These are phyloP conservation scores for Clarkia xantiana DNA, from an alignment of 345 rosid genomes.

Conservation along the genomic window DNA sequence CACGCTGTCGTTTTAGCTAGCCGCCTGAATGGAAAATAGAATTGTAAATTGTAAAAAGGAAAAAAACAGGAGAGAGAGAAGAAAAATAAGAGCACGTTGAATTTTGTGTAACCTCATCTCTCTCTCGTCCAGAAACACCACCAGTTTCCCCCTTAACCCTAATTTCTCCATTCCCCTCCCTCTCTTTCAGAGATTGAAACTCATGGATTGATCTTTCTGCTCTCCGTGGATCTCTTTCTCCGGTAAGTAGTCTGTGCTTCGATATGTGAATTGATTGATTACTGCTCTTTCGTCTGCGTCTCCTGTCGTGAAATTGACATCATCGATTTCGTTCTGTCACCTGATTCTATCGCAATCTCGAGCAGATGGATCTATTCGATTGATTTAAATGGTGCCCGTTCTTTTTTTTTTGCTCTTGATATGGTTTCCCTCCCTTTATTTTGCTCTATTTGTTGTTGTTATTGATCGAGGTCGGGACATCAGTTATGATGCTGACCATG, in stretches of 20 bases:
- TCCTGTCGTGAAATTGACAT: no score
- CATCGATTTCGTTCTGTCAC: no score
- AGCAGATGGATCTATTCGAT: no score
- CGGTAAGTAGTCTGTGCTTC: neutral
- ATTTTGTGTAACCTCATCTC: constrained; percentile 5
- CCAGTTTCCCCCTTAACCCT: neutral
- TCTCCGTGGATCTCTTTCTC: constrained; percentile 1
- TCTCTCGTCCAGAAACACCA: neutral
- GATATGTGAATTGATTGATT: neutral
- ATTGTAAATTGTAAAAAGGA: neutral
- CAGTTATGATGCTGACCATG: no score
- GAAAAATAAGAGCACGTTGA: constrained; percentile 1
- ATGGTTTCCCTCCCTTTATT: no score
- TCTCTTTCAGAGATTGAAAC: neutral
- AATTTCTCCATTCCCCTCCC: neutral
- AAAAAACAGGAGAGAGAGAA: neutral
- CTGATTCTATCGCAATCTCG: no score
- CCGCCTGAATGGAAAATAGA: neutral
- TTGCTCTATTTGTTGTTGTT: no score
- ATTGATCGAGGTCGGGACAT: no score
- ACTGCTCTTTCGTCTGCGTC: no score
- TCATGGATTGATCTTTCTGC: constrained; percentile 3
- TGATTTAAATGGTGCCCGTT: no score
- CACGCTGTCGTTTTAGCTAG: constrained; percentile 1
- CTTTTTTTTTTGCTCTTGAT: no score